Evolutionary conservation across 2,329 filamentous ascomycete species (phyloP), one percentile per base, ranked within the genome.

Genomic region (Juglanconis oblonga): DNA sequence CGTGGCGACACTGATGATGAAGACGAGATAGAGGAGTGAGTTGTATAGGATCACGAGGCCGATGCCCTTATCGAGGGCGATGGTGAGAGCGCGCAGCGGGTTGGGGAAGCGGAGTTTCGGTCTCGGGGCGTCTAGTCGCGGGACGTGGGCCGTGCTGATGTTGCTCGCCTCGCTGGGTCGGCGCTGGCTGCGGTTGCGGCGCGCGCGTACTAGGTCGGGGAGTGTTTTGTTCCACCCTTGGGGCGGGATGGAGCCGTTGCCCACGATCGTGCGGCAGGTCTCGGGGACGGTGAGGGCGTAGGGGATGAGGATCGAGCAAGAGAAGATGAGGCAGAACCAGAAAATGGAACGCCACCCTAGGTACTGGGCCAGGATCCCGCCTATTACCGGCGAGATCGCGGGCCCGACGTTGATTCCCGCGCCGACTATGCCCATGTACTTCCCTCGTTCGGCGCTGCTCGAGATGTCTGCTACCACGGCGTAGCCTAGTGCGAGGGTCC

Each of bases 381-480:
- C 87, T 3, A 90, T 74, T 1, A 88, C 79, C 0, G 88, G 87
- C 0, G 84, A 80, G 4, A 85, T 58, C 0, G 82, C 74, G 3
- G 81, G 80, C 0, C 80, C 81, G 35, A 89, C 68, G 3, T 87
- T 84, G 57, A 82, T 76, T 14, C 82, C 86, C 4, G 79, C 79
- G 36, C 80, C 82, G n/a, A 87, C 83, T 62, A 87, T 81, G 54
- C 85, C 89, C 76, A 93, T 87, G 68, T 90, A 93, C 58, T 81
- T 83, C 3, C 90, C 91, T 66, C 91, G 78, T 70, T 94, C 88
- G 0, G 83, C 80, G 50, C 82, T 86, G 0, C 87, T 85, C 0
- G 87, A 81, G 5, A 92, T 80, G 67, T 95, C 91, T 0, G 88
- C 87, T 13, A 93, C 83, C 1, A 92, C 85, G 2, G 86, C 90